Conservation (phyloP, 2,329 filamentous ascomycete species). For the Pseudogymnoascus sp. region DNA sequence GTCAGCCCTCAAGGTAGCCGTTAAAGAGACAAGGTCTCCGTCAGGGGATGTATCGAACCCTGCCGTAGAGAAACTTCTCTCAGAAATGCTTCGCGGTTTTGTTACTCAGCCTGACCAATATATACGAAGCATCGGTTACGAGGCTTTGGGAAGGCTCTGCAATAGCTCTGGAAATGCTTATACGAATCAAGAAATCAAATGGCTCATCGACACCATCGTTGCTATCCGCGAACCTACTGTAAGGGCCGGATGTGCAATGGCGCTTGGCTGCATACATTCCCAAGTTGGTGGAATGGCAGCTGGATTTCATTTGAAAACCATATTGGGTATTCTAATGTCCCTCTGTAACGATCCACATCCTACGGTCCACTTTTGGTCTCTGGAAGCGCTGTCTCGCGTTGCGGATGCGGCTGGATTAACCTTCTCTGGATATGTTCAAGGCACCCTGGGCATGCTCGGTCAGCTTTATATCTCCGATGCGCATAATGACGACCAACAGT, state of each 20-base stretch:
- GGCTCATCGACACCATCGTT: constrained; percentile 88
- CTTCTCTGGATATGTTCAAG: constrained; percentile 83
- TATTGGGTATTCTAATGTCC: constrained; percentile 96
- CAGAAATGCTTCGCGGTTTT: constrained; percentile 64
- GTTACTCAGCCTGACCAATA: constrained; percentile 78
- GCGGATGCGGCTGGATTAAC: constrained; percentile 88
- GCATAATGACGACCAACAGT: constrained; percentile 76
- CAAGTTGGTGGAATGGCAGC: constrained; percentile 97
- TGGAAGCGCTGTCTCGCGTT: constrained; percentile 78
- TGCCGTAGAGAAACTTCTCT: constrained; percentile 75
- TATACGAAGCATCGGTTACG: constrained; percentile 75
- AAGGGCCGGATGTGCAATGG: constrained; percentile 87
- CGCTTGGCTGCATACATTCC: constrained; percentile 85
- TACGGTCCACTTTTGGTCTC: constrained; percentile 90
- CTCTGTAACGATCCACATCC: constrained; percentile 92
- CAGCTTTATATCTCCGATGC: constrained; percentile 88
- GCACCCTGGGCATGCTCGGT: constrained; percentile 85
- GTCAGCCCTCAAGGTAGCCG: constrained; percentile 72
- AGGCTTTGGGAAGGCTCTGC: constrained; percentile 79
- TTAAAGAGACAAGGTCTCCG: constrained; percentile 66
- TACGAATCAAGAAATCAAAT: constrained; percentile 83
- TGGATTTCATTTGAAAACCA: constrained; percentile 91
- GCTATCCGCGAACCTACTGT: constrained; percentile 88
- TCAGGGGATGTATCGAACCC: constrained; percentile 64
- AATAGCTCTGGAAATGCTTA: constrained; percentile 69